Conservation (phyloP, 2,329 filamentous ascomycete species). For the Venturia nashicola region DNA sequence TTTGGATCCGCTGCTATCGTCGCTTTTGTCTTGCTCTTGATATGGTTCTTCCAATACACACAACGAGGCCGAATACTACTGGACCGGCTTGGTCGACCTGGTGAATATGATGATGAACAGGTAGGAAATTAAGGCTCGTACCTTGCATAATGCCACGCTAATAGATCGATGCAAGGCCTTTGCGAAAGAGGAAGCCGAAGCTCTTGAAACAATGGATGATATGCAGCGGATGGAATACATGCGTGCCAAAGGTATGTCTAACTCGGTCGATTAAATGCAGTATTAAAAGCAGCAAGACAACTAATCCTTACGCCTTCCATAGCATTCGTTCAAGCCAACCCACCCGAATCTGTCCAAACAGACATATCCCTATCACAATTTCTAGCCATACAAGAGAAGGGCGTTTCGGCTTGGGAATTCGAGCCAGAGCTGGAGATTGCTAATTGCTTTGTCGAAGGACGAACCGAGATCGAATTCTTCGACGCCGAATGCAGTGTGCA, state of each 20-base stretch:
- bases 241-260: conserved; percentile 72
- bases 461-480: conserved; percentile 98
- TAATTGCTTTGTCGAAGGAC: conserved; percentile 93
- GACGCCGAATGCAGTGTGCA: conserved; percentile 96
- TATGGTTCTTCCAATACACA: conserved; percentile 93
- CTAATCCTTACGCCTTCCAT: conserved; percentile 15
- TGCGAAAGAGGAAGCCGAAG: conserved; percentile 84
- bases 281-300: not conserved
- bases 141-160: not conserved
- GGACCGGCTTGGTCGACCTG: conserved; percentile 83
- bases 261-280: not conserved
- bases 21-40: conserved; percentile 62
- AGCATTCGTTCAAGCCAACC: conserved; percentile 93
- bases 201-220: conserved; percentile 91
- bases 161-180: conserved; percentile 43
- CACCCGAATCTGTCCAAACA: conserved; percentile 86
- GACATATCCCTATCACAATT: conserved; percentile 98
- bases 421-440: conserved; percentile 98
- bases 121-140: not conserved
- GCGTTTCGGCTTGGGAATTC: conserved; percentile 99
- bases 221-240: conserved; percentile 81
- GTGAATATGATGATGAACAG: conserved; percentile 97
- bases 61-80: conserved; percentile 79
- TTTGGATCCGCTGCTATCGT: conserved; percentile 85
- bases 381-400: conserved; percentile 96